Evolutionary conservation across 768 basidiomycete genomes (phyloP).

Genomic region (Infundibulicybe gibba): DNA sequence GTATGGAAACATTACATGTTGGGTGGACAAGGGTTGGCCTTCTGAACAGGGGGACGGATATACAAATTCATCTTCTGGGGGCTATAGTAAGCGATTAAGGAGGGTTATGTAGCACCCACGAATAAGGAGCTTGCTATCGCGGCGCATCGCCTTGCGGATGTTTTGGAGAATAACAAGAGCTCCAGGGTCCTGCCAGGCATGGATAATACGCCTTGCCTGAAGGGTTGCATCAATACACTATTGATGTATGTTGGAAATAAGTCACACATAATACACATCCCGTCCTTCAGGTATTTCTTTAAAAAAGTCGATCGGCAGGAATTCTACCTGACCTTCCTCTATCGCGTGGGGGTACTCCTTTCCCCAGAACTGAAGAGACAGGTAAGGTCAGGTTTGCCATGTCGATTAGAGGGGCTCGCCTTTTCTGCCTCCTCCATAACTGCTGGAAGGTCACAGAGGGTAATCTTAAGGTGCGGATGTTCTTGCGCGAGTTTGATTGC

Average conservation of each 20-base stretch:
- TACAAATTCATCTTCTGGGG: no score
- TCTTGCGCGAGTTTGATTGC: constrained; percentile 28
- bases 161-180: constrained; percentile 23
- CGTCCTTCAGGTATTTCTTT: no score
- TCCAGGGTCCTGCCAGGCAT: constrained; percentile 31
- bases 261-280: constrained; percentile 39
- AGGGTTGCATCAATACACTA: neutral
- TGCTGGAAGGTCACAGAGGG: constrained; percentile 31
- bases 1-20: no score
- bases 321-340: no score
- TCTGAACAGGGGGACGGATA: no score
- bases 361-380: constrained; percentile 24
- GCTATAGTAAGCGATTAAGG: no score
- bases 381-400: neutral
- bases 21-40: no score
- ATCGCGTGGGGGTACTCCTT: constrained; percentile 27
- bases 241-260: neutral
- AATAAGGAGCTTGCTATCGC: constrained; percentile 34
- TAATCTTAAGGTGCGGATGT: no score
- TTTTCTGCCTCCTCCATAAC: constrained; percentile 24
- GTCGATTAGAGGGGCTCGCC: neutral
- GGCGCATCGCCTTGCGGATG: constrained; percentile 27
- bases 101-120: constrained; percentile 8
- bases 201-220: constrained; percentile 27
- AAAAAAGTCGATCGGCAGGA: no score